A percentile compares a stretch with the other conserved stretches of the same genome.
Evolutionary conservation across 2,329 filamentous ascomycete genomes (phyloP).

Genomic region (Fusarium pininemorale): DNA sequence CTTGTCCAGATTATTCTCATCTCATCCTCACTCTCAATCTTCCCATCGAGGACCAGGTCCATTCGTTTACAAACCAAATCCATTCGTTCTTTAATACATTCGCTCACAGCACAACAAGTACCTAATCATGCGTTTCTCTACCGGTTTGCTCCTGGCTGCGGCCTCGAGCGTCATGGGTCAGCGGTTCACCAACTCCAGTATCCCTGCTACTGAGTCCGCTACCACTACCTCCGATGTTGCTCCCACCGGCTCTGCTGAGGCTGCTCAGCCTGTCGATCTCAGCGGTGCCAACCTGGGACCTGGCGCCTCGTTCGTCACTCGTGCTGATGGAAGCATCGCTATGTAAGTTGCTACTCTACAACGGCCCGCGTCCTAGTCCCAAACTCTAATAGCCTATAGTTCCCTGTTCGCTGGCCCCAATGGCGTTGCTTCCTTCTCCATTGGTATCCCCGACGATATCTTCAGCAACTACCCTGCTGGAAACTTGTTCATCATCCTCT

Average conservation of each 20-base stretch:
- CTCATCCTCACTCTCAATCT: slow-evolving; percentile 30
- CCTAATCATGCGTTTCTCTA: slow-evolving; percentile 27
- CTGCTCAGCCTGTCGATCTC: neutral
- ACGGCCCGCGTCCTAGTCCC: rapidly evolving
- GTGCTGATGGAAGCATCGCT: neutral
- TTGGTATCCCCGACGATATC: neutral
- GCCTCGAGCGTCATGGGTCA: slow-evolving; percentile 26
- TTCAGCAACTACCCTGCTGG: neutral
- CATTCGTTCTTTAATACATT: slow-evolving; percentile 12
- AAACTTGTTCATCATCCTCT: slow-evolving; percentile 8
- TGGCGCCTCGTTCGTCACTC: neutral
- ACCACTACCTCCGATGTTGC: neutral
- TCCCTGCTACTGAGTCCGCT: neutral
- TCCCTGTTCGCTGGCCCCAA: neutral
- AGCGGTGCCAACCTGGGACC: neutral
- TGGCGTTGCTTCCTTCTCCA: neutral
- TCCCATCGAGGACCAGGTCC: slow-evolving; percentile 32
- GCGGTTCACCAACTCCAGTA: slow-evolving; percentile 31
- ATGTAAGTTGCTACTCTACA: neutral
- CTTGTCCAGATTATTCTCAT: neutral
- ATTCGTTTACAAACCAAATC: slow-evolving; percentile 26
- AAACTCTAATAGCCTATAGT: neutral
- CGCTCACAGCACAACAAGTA: neutral
- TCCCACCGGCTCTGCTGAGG: neutral
- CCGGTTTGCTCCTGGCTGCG: slow-evolving; percentile 13